These are phyloP conservation scores for Cokeromyces recurvatus DNA, from an alignment of 371 early-diverging fungal genomes.

Conservation along the genomic window DNA sequence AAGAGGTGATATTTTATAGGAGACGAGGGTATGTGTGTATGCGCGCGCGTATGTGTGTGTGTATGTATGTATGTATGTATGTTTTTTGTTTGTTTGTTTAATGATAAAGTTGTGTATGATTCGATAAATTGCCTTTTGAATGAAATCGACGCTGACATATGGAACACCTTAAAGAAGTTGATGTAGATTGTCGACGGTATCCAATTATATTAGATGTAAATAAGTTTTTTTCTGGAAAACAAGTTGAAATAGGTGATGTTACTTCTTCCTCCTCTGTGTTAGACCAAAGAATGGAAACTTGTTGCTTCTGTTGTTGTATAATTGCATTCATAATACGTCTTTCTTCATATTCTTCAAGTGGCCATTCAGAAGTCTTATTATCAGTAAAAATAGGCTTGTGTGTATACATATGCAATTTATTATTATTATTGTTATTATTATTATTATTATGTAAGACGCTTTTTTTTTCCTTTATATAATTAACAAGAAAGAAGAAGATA, in stretches of 20 bases:
- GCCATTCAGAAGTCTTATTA: too few species aligned
- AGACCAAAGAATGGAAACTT: too few species aligned
- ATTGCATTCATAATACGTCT: slow-evolving; percentile 11
- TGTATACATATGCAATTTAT: too few species aligned
- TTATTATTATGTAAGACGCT: not conserved
- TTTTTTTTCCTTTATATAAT: not conserved
- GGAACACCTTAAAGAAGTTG: slow-evolving; percentile 15
- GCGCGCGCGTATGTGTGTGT: too few species aligned
- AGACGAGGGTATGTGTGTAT: too few species aligned
- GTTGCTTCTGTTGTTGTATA: slow-evolving; percentile 4
- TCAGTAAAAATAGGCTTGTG: too few species aligned
- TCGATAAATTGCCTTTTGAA: slow-evolving; percentile 20
- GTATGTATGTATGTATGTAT: too few species aligned
- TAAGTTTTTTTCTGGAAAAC: slow-evolving; percentile 8
- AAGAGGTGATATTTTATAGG: too few species aligned
- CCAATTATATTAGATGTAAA: too few species aligned
- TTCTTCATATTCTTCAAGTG: slow-evolving; percentile 16
- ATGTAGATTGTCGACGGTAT: slow-evolving; percentile 8
- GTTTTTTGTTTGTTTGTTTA: too few species aligned
- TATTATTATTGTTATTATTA: too few species aligned
- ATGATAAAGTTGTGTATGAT: slow-evolving; percentile 18
- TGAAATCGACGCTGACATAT: slow-evolving; percentile 23
- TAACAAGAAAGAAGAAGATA: not conserved
- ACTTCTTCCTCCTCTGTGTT: too few species aligned
- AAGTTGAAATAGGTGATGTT: not conserved